phyloP scores from a whole-genome alignment of 2,329 filamentous ascomycete genomes.

The Bipolaris gigantea region DNA sequence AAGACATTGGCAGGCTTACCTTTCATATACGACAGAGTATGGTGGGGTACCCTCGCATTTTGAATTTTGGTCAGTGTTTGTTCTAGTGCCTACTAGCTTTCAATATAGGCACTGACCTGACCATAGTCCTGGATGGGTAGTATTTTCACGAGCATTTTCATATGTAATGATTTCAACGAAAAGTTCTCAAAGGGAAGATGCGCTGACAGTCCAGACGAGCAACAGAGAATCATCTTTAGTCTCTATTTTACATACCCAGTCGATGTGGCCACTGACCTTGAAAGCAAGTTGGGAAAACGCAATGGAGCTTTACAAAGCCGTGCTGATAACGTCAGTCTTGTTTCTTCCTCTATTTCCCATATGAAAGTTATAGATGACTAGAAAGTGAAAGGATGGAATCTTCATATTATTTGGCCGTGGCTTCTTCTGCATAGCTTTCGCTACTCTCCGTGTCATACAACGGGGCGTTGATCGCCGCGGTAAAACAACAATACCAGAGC shows the following conservation, averaged over 20 bases:
- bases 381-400: conserved; percentile 37
- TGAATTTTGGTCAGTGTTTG: conserved; percentile 12
- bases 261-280: conserved; percentile 41
- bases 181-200: conserved; percentile 42
- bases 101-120: background rate
- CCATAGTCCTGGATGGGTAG: conserved; percentile 42
- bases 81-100: background rate
- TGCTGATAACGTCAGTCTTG: conserved; percentile 33
- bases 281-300: conserved; percentile 21
- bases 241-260: conserved; percentile 41
- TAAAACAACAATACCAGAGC: conserved; percentile 28
- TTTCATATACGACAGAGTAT: conserved; percentile 37
- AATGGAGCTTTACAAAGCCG: background rate
- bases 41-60: conserved; percentile 41
- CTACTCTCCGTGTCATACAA: conserved; percentile 35
- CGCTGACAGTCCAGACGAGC: conserved; percentile 14
- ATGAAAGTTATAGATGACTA: conserved; percentile 42
- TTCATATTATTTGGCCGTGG: conserved; percentile 27
- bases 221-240: conserved; percentile 22
- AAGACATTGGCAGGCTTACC: conserved; percentile 30
- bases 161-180: conserved; percentile 41
- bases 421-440: conserved; percentile 21
- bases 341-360: conserved; percentile 42
- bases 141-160: conserved; percentile 40
- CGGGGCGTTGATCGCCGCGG: conserved; percentile 28